Base-by-base conservation (phyloP, 257 asterid species). In the Lycium barbarum region DNA sequence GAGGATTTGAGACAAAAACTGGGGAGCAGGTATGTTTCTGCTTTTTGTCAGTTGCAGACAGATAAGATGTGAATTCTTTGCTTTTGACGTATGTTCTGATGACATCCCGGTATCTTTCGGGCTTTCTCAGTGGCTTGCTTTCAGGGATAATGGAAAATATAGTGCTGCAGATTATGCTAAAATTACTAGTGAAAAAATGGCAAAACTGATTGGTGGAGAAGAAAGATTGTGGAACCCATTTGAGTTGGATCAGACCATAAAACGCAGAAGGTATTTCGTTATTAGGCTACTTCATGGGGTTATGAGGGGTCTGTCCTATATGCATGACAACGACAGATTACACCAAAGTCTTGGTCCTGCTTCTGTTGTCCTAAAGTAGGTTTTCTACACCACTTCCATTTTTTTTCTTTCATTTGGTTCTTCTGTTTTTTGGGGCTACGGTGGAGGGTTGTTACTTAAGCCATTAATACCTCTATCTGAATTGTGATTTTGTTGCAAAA, bases 261-360 rank as follows among this genome's bases (percentile, higher is more conserved):
- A 92, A 89, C 86, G 93, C 67, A 92, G 96, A 84, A 91, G 93
- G 83, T 88, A 90, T 81, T 95, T 91, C n/a, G 81, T 94, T 51
- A 89, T 90, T 47, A 95, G 88, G 89, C 90, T 95, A 85, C 92
- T 95, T 87, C 95, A 90, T 88, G 99, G 98, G 61, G 86, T 86
- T 49, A 85, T 95, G 79, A 89, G 89, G 86, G 99, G 97, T 67
- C 91, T 95, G 78, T 91, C 92, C 84, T 93, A 89, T 91, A 90
- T 95, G 99, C 99, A 95, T 72, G 93, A 89, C 81, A 87, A 87
- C 43, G 97, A 94, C 86, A 91, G 91, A 79, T 73, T 95, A 88
- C 99, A 95, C 89, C 99, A 95, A 89, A 95, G 99, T 88, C 93
- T 95, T 68, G 99, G 99, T 85, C 98, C 99, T 84, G 92, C 95